phyloP scores from a whole-genome alignment of 176 grass and related monocot species.

The Thinopyrum elongatum region DNA sequence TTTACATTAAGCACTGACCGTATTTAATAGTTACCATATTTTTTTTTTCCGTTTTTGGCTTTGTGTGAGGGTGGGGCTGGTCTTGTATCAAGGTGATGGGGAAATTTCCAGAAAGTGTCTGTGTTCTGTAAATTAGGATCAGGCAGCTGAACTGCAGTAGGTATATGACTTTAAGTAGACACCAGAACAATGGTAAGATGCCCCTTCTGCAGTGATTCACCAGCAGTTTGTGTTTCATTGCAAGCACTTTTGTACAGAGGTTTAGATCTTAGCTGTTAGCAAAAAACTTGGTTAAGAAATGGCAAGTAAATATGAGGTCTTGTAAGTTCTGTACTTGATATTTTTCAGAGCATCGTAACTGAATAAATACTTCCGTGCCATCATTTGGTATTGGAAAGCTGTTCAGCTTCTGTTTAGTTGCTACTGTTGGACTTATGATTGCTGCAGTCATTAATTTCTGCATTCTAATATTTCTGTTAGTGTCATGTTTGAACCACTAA shows the following conservation, averaged over 20 bases:
- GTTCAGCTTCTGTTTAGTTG: not conserved
- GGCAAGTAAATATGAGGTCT: not conserved
- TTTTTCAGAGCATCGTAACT: constrained; percentile 3
- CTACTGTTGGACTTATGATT: not conserved
- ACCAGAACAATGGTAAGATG: too few species aligned
- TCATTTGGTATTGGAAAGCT: not conserved
- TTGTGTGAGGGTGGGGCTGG: not conserved
- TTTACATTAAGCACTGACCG: not conserved
- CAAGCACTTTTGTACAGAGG: not conserved
- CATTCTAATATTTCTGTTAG: not conserved
- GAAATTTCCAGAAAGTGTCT: not conserved
- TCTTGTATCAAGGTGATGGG: not conserved
- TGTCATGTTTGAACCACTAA: constrained; percentile 19
- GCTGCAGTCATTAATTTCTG: not conserved
- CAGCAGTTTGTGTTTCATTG: not conserved
- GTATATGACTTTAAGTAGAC: not conserved
- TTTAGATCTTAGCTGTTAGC: constrained; percentile 5
- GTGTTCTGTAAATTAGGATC: not conserved
- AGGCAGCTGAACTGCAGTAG: not conserved
- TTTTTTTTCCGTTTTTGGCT: not conserved
- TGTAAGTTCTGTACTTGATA: not conserved
- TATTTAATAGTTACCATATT: not conserved
- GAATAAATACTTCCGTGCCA: constrained; percentile 2
- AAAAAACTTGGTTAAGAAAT: constrained; percentile 6
- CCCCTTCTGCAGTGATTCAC: not conserved